Evolutionary conservation across 202 grass and related monocot genomes (phyloP).

Genomic region (Tripidium arundinaceum): DNA sequence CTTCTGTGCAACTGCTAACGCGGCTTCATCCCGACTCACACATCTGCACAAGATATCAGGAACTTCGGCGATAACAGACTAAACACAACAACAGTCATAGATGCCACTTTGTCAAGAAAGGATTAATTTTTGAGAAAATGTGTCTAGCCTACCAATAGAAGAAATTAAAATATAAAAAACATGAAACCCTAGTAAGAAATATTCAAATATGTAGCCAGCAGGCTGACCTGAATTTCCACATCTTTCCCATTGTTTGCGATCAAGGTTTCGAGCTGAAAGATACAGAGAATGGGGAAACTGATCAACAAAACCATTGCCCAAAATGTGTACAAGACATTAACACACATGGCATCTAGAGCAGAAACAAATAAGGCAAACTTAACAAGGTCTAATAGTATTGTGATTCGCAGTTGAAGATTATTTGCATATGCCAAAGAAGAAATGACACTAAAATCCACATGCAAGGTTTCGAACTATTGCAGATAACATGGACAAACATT

Average conservation of each 20-base stretch:
- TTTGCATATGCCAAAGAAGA: slow-evolving; percentile 11
- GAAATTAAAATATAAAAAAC: neutral
- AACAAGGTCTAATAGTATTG: neutral
- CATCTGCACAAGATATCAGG: slow-evolving; percentile 90
- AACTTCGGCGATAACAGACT: slow-evolving; percentile 87
- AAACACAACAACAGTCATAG: slow-evolving; percentile 27
- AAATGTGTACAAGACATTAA: neutral
- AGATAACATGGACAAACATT: neutral
- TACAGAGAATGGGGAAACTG: neutral
- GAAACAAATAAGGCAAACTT: neutral
- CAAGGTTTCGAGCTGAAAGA: slow-evolving; percentile 70
- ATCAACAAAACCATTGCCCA: slow-evolving; percentile 5
- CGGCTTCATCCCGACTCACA: slow-evolving; percentile 82
- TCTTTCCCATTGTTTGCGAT: slow-evolving; percentile 73
- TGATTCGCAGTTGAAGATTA: neutral
- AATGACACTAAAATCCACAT: slow-evolving; percentile 5
- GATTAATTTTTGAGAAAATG: neutral
- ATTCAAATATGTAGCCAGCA: neutral
- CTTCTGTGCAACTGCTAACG: slow-evolving; percentile 83
- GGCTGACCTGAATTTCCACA: slow-evolving; percentile 83
- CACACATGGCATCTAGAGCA: neutral
- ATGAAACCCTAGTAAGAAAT: slow-evolving; percentile 15
- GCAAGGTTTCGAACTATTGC: neutral
- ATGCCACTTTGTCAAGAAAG: slow-evolving; percentile 12
- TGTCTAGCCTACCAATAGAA: slow-evolving; percentile 9